Evolutionary conservation across 495 filamentous ascomycete genomes (phyloP), one percentile per base, ranked within the genome.

Genomic region (Xylaria longipes): DNA sequence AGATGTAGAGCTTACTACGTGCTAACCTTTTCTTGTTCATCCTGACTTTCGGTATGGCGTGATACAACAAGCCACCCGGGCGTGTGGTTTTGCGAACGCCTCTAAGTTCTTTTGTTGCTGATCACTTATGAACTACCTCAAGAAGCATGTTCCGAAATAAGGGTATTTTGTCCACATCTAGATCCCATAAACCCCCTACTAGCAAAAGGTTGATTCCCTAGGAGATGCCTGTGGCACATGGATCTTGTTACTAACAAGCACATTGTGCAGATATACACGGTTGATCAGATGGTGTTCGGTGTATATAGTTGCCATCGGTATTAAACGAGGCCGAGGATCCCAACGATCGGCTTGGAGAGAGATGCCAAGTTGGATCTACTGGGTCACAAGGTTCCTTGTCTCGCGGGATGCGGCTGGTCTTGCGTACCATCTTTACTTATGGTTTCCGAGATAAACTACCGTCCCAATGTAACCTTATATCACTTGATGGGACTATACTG

Each of bases 401-500:
- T 33, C 65, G 35, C 35, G 48, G 48, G 20, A 67, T 67, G 48
- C 65, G 63, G 63, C 41, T 66, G 54, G 63, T 37, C 27, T 67
- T 22, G 48, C 48, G 22, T 67, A 17, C 20, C 64, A 27, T 56
- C 35, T 56, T 41, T 43, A 20, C 35, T 37, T 37, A 41, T 56
- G 45, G 56, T 56, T 71, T 39, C 62, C 62, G 69, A 71, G 52
- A 71, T 56, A 63, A 48, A 66, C 61, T 65, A 25, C 69, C 60
- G 45, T 27, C 35, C 50, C 62, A 57, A 66, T 71, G 69, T 66
- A 71, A 71, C 69, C 69, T 60, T 31, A 57, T 65, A 66, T 71
- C 69, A 66, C 69, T 71, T 60, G 62, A 70, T 56, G 68, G 58
- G 45, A 70, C 68, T 56, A 64, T 69, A 57, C 67, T 69, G 67